phyloP scores from a whole-genome alignment of 2,329 filamentous ascomycete genomes.

The Trichoderma endophyticum region DNA sequence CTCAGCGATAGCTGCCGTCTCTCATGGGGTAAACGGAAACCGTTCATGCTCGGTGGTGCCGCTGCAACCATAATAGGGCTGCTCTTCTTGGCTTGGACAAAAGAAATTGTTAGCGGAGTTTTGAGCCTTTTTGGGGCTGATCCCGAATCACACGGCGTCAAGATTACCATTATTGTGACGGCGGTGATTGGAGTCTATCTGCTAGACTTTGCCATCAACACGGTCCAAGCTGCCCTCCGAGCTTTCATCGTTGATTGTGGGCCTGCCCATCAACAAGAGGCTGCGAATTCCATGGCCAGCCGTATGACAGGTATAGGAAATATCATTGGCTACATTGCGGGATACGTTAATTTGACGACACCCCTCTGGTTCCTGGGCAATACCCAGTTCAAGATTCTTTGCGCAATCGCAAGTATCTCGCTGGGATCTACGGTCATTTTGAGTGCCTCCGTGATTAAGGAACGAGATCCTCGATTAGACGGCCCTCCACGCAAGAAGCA shows the following conservation, averaged over 20 bases:
- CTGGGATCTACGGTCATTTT: constrained; percentile 67
- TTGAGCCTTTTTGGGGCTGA: constrained; percentile 69
- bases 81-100: constrained; percentile 69
- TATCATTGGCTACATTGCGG: constrained; percentile 84
- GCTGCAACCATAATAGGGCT: constrained; percentile 65
- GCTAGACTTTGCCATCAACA: constrained; percentile 93
- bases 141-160: constrained; percentile 61
- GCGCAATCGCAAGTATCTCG: constrained; percentile 74
- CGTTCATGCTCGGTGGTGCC: constrained; percentile 73
- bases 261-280: constrained; percentile 88
- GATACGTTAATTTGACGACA: constrained; percentile 74
- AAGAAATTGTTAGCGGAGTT: constrained; percentile 66
- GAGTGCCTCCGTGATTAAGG: constrained; percentile 66
- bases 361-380: constrained; percentile 76
- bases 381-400: constrained; percentile 91
- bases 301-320: constrained; percentile 84
- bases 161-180: constrained; percentile 65
- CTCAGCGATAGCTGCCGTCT: constrained; percentile 74
- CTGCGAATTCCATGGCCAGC: constrained; percentile 91
- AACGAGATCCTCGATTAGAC: constrained; percentile 76
- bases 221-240: constrained; percentile 88
- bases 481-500: constrained; percentile 57
- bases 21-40: constrained; percentile 73
- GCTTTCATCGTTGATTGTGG: constrained; percentile 93
- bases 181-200: constrained; percentile 87